phyloP scores from a whole-genome alignment of 2,329 filamentous ascomycete species.

The Verticillium longisporum region DNA sequence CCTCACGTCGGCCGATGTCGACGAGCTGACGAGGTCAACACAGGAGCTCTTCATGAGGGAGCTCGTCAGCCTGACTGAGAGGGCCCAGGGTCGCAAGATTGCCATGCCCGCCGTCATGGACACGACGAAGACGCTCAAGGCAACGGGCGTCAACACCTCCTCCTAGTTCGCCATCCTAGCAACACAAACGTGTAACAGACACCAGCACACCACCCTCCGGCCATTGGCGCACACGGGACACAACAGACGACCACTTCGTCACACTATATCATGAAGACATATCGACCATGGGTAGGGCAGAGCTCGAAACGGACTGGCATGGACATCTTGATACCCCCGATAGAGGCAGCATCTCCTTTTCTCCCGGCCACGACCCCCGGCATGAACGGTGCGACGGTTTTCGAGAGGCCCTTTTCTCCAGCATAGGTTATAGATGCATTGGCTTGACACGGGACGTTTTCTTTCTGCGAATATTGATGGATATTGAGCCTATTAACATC shows the following conservation, averaged over 20 bases:
- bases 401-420: neutral
- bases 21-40: slow-evolving; percentile 60
- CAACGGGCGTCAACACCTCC: neutral
- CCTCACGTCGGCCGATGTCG: slow-evolving; percentile 69
- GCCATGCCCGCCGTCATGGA: slow-evolving; percentile 4
- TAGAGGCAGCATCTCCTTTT: neutral
- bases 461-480: neutral
- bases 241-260: neutral
- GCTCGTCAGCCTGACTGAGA: slow-evolving; percentile 45
- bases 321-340: neutral
- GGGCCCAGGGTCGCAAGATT: slow-evolving; percentile 32
- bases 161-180: neutral
- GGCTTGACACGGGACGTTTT: neutral
- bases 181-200: neutral
- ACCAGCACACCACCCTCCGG: neutral
- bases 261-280: neutral
- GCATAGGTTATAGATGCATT: neutral
- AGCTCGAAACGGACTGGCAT: neutral
- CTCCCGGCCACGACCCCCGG: neutral
- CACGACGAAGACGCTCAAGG: neutral
- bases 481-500: neutral
- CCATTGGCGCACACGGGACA: neutral
- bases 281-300: neutral
- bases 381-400: neutral
- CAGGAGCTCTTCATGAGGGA: slow-evolving; percentile 71